Evolutionary conservation across 129 eudicot genomes (phyloP).

Genomic region (Centaurea solstitialis): DNA sequence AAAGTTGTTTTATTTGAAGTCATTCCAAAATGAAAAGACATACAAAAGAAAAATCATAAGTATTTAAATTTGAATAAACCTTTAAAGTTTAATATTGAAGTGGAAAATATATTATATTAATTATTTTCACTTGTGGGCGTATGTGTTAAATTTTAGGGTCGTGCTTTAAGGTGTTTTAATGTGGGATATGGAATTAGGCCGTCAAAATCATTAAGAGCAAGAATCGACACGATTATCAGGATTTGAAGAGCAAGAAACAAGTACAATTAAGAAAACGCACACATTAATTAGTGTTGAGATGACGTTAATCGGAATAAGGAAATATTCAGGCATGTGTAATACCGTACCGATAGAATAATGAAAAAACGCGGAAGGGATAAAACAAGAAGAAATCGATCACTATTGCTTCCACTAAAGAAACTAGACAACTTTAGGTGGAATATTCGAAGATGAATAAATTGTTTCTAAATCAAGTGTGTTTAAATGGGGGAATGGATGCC

Average conservation of each 20-base stretch:
- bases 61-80: too few species aligned
- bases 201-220: too few species aligned
- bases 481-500: slow-evolving; percentile 41
- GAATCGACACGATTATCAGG: too few species aligned
- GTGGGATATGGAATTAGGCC: too few species aligned
- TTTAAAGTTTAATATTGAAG: too few species aligned
- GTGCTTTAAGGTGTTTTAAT: too few species aligned
- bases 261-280: neutral
- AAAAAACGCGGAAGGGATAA: slow-evolving; percentile 30
- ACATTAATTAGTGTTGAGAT: neutral
- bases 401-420: slow-evolving; percentile 48
- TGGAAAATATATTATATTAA: too few species aligned
- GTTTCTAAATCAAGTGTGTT: slow-evolving; percentile 54
- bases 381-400: slow-evolving; percentile 19
- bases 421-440: slow-evolving; percentile 23
- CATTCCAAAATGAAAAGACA: too few species aligned
- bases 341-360: slow-evolving; percentile 27
- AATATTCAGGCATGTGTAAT: neutral
- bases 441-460: slow-evolving; percentile 20
- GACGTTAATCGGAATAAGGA: neutral
- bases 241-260: neutral
- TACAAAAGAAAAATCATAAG: too few species aligned
- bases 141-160: too few species aligned
- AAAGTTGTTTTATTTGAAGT: too few species aligned
- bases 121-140: too few species aligned